Conservation (phyloP, 163 green algal species). For the Smithsoniella earleae region DNA sequence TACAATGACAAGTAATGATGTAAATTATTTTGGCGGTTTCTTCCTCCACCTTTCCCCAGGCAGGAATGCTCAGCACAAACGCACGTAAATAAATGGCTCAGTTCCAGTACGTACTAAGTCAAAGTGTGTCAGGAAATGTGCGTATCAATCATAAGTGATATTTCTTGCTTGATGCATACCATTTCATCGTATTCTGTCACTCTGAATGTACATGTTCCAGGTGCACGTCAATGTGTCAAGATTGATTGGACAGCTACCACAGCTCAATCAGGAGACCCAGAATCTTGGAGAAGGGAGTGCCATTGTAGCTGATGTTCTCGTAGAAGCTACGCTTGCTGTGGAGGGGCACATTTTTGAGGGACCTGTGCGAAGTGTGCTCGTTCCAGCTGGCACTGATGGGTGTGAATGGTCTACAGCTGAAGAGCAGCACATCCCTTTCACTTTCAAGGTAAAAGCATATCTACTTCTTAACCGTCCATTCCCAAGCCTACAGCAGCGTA, state of each 20-base stretch:
- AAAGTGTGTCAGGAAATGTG: constrained; percentile 5
- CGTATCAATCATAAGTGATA: background rate
- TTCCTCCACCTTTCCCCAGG: too few species aligned
- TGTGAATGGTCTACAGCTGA: constrained; percentile 15
- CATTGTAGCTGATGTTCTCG: background rate
- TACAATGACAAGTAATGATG: too few species aligned
- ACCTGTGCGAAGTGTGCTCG: constrained; percentile 2
- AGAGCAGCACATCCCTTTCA: background rate
- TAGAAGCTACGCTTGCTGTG: constrained; percentile 5
- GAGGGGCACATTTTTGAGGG: constrained; percentile 19
- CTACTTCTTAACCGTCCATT: background rate
- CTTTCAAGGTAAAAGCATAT: background rate
- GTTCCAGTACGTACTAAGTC: constrained; percentile 25
- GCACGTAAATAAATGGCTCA: background rate
- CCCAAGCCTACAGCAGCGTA: background rate
- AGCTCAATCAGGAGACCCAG: background rate
- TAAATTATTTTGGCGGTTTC: too few species aligned
- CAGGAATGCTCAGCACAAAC: background rate
- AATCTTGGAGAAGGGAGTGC: background rate
- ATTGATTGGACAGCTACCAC: constrained; percentile 5
- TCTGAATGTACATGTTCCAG: background rate
- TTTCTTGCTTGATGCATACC: background rate
- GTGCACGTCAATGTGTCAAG: background rate
- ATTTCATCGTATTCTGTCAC: background rate
- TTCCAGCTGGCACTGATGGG: background rate